phyloP scores from a whole-genome alignment of 2,329 filamentous ascomycete genomes.

The Fusarium goolgardi region DNA sequence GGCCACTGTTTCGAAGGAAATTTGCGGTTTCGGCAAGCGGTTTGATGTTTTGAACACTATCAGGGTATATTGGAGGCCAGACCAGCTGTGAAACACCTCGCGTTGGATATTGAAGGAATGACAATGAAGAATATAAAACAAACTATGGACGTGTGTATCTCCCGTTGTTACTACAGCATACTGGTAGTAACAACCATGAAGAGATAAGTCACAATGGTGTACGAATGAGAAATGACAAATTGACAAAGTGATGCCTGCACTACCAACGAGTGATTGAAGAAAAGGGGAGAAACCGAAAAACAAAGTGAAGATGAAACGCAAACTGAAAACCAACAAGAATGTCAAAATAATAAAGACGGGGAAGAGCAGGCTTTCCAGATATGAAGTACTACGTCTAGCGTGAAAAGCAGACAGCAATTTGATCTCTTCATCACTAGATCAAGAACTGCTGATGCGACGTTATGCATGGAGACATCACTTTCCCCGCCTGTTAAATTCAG shows the following conservation, averaged over 20 bases:
- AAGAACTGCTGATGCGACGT: constrained; percentile 19
- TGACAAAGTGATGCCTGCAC: constrained; percentile 4
- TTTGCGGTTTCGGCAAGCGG: constrained; percentile 17
- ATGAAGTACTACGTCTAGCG: constrained; percentile 16
- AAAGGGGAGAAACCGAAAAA: constrained; percentile 4
- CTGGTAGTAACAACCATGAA: neutral
- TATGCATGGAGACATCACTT: constrained; percentile 7
- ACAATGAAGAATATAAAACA: neutral
- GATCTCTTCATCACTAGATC: constrained; percentile 29
- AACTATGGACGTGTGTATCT: constrained; percentile 18
- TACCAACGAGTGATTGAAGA: constrained; percentile 16
- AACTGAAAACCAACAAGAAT: constrained; percentile 17
- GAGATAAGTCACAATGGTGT: neutral
- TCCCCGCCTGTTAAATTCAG: constrained; percentile 19
- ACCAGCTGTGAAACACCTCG: constrained; percentile 38
- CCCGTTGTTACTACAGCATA: constrained; percentile 28
- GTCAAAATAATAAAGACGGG: neutral
- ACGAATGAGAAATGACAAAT: neutral
- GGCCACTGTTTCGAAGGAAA: constrained; percentile 14
- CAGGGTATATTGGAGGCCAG: constrained; percentile 29
- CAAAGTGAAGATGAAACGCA: constrained; percentile 13
- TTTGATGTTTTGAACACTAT: neutral
- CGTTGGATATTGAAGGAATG: constrained; percentile 6
- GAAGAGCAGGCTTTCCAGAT: constrained; percentile 15
- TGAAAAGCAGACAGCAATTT: neutral